Conservation (phyloP, 495 filamentous ascomycete species). For the Trichoderma gamsii region DNA sequence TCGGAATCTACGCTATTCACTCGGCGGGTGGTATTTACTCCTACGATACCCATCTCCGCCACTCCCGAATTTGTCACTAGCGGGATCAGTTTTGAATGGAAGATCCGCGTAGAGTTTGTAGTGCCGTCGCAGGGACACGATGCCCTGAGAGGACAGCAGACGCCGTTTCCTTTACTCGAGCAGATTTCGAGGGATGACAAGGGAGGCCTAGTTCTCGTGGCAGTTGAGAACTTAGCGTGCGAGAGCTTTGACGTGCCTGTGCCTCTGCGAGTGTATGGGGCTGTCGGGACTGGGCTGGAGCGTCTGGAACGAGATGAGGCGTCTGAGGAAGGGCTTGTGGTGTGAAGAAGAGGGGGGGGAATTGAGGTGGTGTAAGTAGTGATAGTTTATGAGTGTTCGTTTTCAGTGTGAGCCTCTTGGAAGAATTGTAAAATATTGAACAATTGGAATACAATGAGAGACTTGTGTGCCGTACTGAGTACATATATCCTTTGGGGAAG, state of each 20-base stretch:
- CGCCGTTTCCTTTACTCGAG: slow-evolving; percentile 45
- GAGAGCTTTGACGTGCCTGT: slow-evolving; percentile 88
- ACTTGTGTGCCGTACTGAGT: background rate
- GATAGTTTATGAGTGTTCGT: background rate
- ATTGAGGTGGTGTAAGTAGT: background rate
- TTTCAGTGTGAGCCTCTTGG: background rate
- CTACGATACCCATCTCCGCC: slow-evolving; percentile 69
- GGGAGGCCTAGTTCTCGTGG: slow-evolving; percentile 58
- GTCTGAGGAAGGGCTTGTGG: slow-evolving; percentile 41
- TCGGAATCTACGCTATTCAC: slow-evolving; percentile 79
- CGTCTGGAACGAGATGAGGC: slow-evolving; percentile 44
- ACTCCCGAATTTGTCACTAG: slow-evolving; percentile 85
- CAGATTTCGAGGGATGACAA: slow-evolving; percentile 66
- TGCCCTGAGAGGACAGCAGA: slow-evolving; percentile 3
- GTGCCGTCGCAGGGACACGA: slow-evolving; percentile 40
- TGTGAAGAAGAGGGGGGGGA: slow-evolving; percentile 26
- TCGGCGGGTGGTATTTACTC: slow-evolving; percentile 67
- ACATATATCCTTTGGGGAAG: too few species aligned
- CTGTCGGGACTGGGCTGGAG: slow-evolving; percentile 43
- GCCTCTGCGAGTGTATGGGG: slow-evolving; percentile 77
- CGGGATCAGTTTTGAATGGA: slow-evolving; percentile 80
- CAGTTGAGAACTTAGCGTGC: slow-evolving; percentile 67
- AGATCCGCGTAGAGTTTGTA: slow-evolving; percentile 82
- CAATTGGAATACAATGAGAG: background rate
- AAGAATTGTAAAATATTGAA: background rate